Evolutionary conservation across 345 rosid species (phyloP).

Genomic region (Combretum micranthum): DNA sequence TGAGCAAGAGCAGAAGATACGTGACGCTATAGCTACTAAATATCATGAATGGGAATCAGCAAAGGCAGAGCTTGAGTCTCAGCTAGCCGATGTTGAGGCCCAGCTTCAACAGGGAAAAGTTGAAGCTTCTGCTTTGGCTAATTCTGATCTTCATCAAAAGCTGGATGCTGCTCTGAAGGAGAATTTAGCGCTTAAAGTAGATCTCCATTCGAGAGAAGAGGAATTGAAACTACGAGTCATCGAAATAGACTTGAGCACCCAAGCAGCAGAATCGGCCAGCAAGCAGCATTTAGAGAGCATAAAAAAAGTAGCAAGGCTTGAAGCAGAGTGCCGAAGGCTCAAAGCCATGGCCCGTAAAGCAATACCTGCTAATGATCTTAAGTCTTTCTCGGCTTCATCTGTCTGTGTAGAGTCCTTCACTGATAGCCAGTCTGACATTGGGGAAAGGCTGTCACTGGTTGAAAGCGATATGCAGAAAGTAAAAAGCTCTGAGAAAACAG

Average conservation of each 20-base stretch:
- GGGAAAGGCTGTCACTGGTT: conserved; percentile 40
- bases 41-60: conserved; percentile 50
- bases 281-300: conserved; percentile 82
- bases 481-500: conserved; percentile 17
- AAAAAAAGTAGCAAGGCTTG: conserved; percentile 67
- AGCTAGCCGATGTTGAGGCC: conserved; percentile 35
- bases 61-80: conserved; percentile 45
- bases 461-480: conserved; percentile 33
- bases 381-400: conserved; percentile 35
- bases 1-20: conserved; percentile 66
- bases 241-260: conserved; percentile 84
- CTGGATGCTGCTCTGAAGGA: conserved; percentile 57
- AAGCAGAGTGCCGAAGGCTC: conserved; percentile 70
- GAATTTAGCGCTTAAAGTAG: conserved; percentile 45
- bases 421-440: conserved; percentile 67
- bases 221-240: conserved; percentile 50
- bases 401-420: conserved; percentile 44
- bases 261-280: conserved; percentile 88
- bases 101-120: conserved; percentile 29
- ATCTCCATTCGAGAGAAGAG: conserved; percentile 43
- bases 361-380: conserved; percentile 18
- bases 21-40: conserved; percentile 47
- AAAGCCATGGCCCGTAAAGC: conserved; percentile 47
- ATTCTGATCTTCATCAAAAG: conserved; percentile 34
- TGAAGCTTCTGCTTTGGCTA: conserved; percentile 22